Evolutionary conservation across 192 early-diverging fungal species (phyloP), one percentile per base, ranked within the genome.

Genomic region (Linnemannia exigua): DNA sequence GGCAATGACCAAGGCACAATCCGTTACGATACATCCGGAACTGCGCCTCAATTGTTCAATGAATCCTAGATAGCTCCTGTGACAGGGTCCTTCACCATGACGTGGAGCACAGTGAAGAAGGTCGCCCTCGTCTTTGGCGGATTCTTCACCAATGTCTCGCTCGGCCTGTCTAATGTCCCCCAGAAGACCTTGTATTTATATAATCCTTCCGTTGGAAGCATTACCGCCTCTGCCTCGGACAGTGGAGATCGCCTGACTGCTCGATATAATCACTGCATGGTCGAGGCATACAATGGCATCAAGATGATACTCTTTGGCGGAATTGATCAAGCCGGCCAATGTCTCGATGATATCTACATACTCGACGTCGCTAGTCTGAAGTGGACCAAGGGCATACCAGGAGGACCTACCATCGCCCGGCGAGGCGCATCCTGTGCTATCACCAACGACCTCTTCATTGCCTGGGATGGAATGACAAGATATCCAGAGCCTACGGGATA

Each of bases 391-490:
- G 67, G 72, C 17, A 52, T 48, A 16, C 48, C 51, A 22, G 67
- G 31, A 19, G 68, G 74, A 46, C 37, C 37, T 2, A 14, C 25
- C 11, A 38, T 35, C 1, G 67, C 74, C 19, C 36, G 80, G 8
- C 38, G 19, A 28, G 15, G 47, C 28, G 12, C 48, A 0, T 51
- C 36, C 44, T 75, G 80, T 58, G 66, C 72, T 0, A 25, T 81
- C n/a, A 58, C 79, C 46, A 75, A 81, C 28, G 79, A 75, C 38
- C 22, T 70, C 47, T 69, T 81, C 31, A 41, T 75, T 11, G 28
- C 50, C 17, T 75, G 80, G 80, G 74, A 67, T 16, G 74, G 74
- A 70, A 22, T 7, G 9, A 14, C 22, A 7, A 2, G 8, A 0
- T 12, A 75, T 36, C 44, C 52, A 50, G 2, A 75, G 14, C 17